Evolutionary conservation across 169 alveolate species (phyloP).

Genomic region (Babesia gibsoni): DNA sequence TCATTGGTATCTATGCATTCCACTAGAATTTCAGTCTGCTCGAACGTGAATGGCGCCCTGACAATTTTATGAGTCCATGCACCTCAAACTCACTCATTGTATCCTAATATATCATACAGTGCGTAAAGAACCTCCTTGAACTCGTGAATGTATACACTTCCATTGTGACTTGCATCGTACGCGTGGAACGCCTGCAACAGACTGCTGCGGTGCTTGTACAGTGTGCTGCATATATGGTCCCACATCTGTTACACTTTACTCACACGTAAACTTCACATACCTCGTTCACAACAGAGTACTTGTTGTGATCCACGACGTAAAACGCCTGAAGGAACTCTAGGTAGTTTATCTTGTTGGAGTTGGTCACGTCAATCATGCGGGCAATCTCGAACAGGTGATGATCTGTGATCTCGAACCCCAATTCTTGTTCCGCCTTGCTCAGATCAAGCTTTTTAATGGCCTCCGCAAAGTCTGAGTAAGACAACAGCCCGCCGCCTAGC

Average conservation of each 20-base stretch:
- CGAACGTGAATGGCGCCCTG: constrained; percentile 67
- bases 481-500: constrained; percentile 73
- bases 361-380: constrained; percentile 76
- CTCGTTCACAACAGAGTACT: constrained; percentile 82
- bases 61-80: neutral
- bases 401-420: constrained; percentile 76
- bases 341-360: constrained; percentile 78
- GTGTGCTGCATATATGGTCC: constrained; percentile 60
- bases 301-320: constrained; percentile 81
- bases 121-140: constrained; percentile 63
- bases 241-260: constrained; percentile 34
- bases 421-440: constrained; percentile 74
- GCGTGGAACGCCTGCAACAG: constrained; percentile 48
- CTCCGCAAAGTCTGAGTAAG: constrained; percentile 77
- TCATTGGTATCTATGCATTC: constrained; percentile 66
- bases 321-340: constrained; percentile 83
- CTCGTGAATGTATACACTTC: constrained; percentile 58
- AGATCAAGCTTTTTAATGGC: constrained; percentile 77
- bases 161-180: constrained; percentile 51
- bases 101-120: constrained; percentile 48
- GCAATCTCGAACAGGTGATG: constrained; percentile 77
- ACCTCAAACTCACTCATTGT: constrained; percentile 25
- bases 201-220: constrained; percentile 62
- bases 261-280: constrained; percentile 28
- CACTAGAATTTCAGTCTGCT: constrained; percentile 61